Conservation (phyloP, 768 basidiomycete genomes). For the Dentipellis fragilis region DNA sequence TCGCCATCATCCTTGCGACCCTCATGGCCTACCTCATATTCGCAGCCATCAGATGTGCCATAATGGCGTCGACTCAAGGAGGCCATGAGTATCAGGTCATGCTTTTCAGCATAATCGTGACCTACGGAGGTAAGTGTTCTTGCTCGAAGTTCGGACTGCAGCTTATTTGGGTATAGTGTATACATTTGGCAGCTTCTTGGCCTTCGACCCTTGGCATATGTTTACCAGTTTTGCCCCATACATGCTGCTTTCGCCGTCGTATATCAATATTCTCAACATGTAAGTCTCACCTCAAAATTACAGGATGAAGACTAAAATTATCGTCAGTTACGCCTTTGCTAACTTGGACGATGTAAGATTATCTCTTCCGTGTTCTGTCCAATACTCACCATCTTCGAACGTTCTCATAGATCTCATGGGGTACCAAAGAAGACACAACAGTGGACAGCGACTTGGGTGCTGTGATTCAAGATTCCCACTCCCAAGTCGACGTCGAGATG, state of each 20-base stretch:
- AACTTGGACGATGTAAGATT: constrained; percentile 72
- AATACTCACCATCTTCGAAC: background rate
- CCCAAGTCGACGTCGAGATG: constrained; percentile 83
- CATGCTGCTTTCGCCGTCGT: constrained; percentile 74
- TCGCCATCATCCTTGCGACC: constrained; percentile 61
- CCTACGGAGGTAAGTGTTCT: constrained; percentile 57
- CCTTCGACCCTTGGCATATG: constrained; percentile 95
- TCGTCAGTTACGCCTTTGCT: constrained; percentile 66
- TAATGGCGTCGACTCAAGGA: constrained; percentile 60
- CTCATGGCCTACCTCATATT: constrained; percentile 80
- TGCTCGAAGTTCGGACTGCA: background rate
- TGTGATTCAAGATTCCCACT: constrained; percentile 70
- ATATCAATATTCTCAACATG: constrained; percentile 72
- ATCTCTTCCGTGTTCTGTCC: constrained; percentile 5
- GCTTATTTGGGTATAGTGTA: constrained; percentile 41
- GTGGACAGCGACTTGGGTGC: constrained; percentile 73
- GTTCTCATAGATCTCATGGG: constrained; percentile 69
- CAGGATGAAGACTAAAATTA: constrained; percentile 10
- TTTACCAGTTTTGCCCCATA: constrained; percentile 87
- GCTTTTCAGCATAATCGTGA: constrained; percentile 78
- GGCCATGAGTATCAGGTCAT: constrained; percentile 62
- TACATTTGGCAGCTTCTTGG: constrained; percentile 65
- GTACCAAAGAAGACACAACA: constrained; percentile 82
- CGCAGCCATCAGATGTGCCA: constrained; percentile 72
- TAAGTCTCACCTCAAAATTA: constrained; percentile 23